These are phyloP conservation scores for Cytidiella melzeri DNA, from an alignment of 768 basidiomycete genomes.

Conservation along the genomic window DNA sequence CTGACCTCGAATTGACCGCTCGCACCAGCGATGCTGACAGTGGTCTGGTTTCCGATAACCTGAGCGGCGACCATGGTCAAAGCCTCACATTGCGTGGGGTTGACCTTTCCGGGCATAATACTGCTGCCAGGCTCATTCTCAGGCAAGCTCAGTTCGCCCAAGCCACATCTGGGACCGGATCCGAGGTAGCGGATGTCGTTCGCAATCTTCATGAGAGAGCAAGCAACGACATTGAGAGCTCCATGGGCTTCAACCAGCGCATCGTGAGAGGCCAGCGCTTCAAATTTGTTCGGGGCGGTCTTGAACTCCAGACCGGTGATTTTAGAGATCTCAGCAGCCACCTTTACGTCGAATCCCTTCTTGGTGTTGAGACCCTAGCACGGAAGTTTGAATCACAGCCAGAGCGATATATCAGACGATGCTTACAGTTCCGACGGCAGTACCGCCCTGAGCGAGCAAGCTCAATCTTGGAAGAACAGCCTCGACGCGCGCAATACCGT, in stretches of 20 bases:
- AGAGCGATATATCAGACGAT: neutral
- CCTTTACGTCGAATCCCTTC: constrained; percentile 92
- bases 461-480: constrained; percentile 80
- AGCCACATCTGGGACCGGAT: constrained; percentile 94
- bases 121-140: constrained; percentile 99
- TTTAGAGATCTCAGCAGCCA: constrained; percentile 87
- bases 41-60: constrained; percentile 96
- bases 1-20: constrained; percentile 95
- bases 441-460: constrained; percentile 93
- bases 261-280: constrained; percentile 96
- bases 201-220: constrained; percentile 98
- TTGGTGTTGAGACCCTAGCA: constrained; percentile 90
- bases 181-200: constrained; percentile 98
- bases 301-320: constrained; percentile 87
- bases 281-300: constrained; percentile 99
- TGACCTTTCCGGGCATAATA: constrained; percentile 99
- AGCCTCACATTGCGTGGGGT: constrained; percentile 98
- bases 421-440: constrained; percentile 94
- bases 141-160: constrained; percentile 90
- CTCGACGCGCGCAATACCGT: constrained; percentile 83
- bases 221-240: constrained; percentile 93
- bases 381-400: constrained; percentile 4
- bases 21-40: constrained; percentile 87
- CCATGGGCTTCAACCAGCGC: constrained; percentile 97
- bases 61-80: constrained; percentile 98